Conservation (phyloP, 345 rosid species). For the Dipteronia sinensis region DNA sequence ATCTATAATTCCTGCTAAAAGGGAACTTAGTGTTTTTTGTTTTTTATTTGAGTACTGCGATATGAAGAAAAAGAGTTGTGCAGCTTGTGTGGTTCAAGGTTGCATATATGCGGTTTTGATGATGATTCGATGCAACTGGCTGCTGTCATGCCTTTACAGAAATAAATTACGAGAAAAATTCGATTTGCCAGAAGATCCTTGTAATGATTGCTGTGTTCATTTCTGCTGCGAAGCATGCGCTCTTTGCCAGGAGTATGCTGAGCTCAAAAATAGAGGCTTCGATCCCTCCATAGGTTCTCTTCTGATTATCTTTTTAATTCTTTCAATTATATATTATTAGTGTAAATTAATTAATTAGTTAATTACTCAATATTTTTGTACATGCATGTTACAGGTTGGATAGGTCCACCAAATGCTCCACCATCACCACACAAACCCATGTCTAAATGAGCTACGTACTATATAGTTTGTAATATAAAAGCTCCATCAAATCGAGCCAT, state of each 20-base stretch:
- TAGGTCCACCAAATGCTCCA: conserved; percentile 1
- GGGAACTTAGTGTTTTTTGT: too few relatives aligned
- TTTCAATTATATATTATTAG: too few relatives aligned
- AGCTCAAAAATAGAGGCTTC: conserved; percentile 25
- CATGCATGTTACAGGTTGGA: not conserved
- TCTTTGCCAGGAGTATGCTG: conserved; percentile 31
- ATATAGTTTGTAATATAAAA: too few relatives aligned
- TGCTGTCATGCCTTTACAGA: conserved; percentile 20
- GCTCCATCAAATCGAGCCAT: too few relatives aligned
- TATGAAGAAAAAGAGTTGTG: not conserved
- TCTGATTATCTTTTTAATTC: too few relatives aligned
- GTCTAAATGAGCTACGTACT: not conserved
- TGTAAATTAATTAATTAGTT: too few relatives aligned
- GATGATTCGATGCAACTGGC: conserved; percentile 3
- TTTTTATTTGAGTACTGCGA: too few relatives aligned
- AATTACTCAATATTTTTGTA: too few relatives aligned
- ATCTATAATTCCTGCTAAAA: too few relatives aligned
- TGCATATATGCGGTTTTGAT: conserved; percentile 16
- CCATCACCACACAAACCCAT: not conserved
- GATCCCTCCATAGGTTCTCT: conserved; percentile 24
- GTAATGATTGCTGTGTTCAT: conserved; percentile 26
- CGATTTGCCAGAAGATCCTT: conserved; percentile 17
- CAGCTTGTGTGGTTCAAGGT: conserved; percentile 11
- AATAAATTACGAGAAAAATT: conserved; percentile 6
- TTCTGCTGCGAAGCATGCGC: conserved; percentile 28